phyloP scores from a whole-genome alignment of 2,329 filamentous ascomycete genomes.

The Cercospora janseana region DNA sequence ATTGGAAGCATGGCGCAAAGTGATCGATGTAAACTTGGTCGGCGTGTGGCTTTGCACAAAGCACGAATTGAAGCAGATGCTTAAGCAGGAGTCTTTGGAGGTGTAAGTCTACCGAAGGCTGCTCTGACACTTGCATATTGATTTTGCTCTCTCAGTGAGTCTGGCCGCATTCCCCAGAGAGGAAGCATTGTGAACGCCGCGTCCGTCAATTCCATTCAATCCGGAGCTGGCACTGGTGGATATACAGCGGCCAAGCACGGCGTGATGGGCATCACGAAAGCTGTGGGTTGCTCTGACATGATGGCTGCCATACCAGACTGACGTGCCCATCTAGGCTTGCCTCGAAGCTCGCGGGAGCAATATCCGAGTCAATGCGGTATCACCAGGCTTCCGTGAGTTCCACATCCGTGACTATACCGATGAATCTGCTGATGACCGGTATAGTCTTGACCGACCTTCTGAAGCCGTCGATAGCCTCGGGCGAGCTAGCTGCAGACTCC shows the following conservation, averaged over 20 bases:
- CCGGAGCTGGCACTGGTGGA: conserved; percentile 39
- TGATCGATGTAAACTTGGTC: conserved; percentile 41
- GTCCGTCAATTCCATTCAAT: conserved; percentile 40
- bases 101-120: conserved; percentile 7
- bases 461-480: conserved; percentile 19
- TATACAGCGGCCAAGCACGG: conserved; percentile 45
- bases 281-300: conserved; percentile 12
- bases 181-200: conserved; percentile 44
- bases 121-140: neutral
- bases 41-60: conserved; percentile 42
- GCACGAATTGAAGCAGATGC: conserved; percentile 45
- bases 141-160: conserved; percentile 17
- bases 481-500: conserved; percentile 13
- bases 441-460: conserved; percentile 27
- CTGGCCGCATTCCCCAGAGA: conserved; percentile 27
- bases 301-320: no score
- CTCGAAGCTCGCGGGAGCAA: conserved; percentile 36
- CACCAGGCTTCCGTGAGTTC: conserved; percentile 31
- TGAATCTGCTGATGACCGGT: neutral
- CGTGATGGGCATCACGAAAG: conserved; percentile 43
- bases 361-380: conserved; percentile 39
- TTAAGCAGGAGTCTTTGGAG: conserved; percentile 34
- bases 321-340: conserved; percentile 19
- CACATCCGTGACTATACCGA: neutral
- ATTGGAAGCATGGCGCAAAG: conserved; percentile 38